Evolutionary conservation across 2,329 filamentous ascomycete species (phyloP), one percentile per base, ranked within the genome.

Genomic region (Truncatella angustata): DNA sequence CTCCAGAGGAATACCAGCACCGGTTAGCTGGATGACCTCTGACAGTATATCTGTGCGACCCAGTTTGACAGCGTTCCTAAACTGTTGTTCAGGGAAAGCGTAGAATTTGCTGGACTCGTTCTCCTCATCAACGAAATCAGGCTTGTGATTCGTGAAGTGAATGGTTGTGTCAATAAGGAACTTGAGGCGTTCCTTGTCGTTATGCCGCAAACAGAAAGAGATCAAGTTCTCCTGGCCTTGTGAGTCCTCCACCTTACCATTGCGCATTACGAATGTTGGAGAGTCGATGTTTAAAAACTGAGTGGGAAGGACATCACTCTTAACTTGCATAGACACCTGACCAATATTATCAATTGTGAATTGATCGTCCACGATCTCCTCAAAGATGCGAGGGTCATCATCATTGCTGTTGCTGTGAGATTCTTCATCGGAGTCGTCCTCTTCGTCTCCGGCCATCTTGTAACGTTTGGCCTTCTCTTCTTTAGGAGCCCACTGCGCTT

Each of bases 281-380:
- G 68, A 73, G 1, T 1, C 1, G 65, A 68, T 74, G 4, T 63
- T 58, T 4, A 91, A 66, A 51, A 88, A 66, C 0, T 66, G 56
- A 1, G 80, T 63, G 2, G 90, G 85, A 32, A 75, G 76, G 7
- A 78, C 69, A 14, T 74, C 70, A 52, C 87, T 88, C 63, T 88
- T 85, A 53, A 91, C 86, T 51, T 86, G 77, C 62, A 80, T 85
- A 0, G 81, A 82, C 4, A 88, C 75, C 57, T 89, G 80, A 0
- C 87, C 87, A 52, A 94, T 77, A 58, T 90, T 84, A 14, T 94
- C 87, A 49, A 93, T 80, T 0, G 90, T 94, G 64, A 88, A 90
- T 32, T 79, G 75, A 11, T 86, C 81, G 58, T 87, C 80, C 24
- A 90, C 71, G 36, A 85, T 73, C 54, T 86, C 78, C 14, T 70